These are phyloP conservation scores for Allium fistulosum DNA, from an alignment of 106 monocot species.

Conservation along the genomic window DNA sequence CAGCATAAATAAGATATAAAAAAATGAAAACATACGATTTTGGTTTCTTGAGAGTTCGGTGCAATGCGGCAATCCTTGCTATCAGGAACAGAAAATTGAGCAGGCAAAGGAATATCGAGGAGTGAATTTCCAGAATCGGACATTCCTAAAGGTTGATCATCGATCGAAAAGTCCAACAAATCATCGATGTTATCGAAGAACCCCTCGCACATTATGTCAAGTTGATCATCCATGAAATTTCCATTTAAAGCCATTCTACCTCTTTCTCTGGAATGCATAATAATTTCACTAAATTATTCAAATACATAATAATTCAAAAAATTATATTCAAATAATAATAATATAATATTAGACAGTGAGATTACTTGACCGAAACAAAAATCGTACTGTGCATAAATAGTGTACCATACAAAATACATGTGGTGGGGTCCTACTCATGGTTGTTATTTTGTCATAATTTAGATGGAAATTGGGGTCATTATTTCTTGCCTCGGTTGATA, in stretches of 20 bases:
- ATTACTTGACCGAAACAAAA: not conserved
- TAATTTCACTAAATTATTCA: not conserved
- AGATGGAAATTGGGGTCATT: too few relatives aligned
- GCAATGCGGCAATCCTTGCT: not conserved
- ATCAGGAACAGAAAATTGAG: not conserved
- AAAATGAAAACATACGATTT: not conserved
- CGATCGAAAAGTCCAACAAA: conserved; percentile 5
- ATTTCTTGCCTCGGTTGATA: too few relatives aligned
- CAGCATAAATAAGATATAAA: too few relatives aligned
- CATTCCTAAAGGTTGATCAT: not conserved
- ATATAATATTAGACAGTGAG: not conserved
- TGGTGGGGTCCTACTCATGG: not conserved
- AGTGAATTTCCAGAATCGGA: not conserved
- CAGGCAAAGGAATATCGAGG: not conserved
- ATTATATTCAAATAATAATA: not conserved
- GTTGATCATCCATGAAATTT: not conserved
- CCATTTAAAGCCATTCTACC: too few relatives aligned
- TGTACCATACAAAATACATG: not conserved
- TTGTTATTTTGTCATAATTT: too few relatives aligned
- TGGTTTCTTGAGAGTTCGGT: not conserved
- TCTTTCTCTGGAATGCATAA: not conserved
- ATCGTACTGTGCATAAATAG: not conserved
- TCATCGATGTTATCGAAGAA: conserved; percentile 7
- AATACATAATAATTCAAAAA: not conserved
- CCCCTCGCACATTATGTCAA: conserved; percentile 1